Base-by-base conservation (phyloP, 768 basidiomycete genomes). In the Termitomyces sp. region DNA sequence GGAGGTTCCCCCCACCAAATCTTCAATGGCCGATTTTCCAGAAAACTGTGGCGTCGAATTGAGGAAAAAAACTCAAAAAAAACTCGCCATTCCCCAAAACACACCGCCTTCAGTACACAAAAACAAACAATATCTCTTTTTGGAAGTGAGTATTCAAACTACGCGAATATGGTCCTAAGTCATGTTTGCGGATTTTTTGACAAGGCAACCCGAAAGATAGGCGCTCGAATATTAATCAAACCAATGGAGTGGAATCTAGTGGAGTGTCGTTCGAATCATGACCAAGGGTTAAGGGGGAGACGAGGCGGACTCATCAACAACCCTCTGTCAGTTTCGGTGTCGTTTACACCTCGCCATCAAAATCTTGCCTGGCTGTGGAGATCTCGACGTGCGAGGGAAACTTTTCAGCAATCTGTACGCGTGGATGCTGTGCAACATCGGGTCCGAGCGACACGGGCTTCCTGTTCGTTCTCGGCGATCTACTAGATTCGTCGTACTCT, bases 21-120 rank as follows among this genome's bases (percentile, higher is more conserved):
- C 66, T 73, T 64, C 64, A 61, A 53, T 59, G 67, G 71, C 71
- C 64, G 69, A 61, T 73, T 72, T 28, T 18, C 28, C 24, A n/a
- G 28, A 68, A 49, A 66, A 60, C 63, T 69, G 73, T 72, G 73
- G 69, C 74, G 68, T 69, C 20, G 18, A 65, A 64, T 69, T 46
- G 65, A 33, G 62, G 52, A 59, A 55, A 58, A n/a, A n/a, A n/a
- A n/a, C n/a, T n/a, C n/a, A n/a, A n/a, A n/a, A 61, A 53, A 42
- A n/a, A 55, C 6, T 57, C 56, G 38, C 55, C 28, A 55, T 22
- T 51, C 32, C 32, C 53, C 16, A 38, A 40, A 48, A 48, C 7
- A 59, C 64, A 66, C 58, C 33, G 61, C 62, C 60, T 45, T 36
- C 7, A 39, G 45, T 58, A 58, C 65, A 67, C 18, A 66, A 11